Conservation (phyloP, 805 yeast species). For the Nakazawaea pomicola region DNA sequence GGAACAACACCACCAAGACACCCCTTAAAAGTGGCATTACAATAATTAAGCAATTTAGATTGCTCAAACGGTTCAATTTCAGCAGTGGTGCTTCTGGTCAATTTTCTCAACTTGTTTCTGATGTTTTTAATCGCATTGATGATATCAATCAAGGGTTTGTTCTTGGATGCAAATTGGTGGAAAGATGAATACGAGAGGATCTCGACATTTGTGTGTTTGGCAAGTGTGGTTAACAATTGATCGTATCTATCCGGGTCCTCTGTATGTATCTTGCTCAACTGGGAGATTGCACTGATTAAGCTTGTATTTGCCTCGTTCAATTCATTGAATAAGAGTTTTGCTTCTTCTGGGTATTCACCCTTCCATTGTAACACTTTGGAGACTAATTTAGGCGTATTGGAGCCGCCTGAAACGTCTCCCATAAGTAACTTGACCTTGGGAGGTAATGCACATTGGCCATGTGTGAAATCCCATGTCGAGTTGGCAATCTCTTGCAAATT, state of each 20-base stretch:
- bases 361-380: conserved; percentile 72
- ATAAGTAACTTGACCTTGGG: conserved; percentile 63
- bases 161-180: conserved; percentile 2
- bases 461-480: conserved; percentile 58
- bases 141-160: conserved; percentile 27
- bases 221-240: conserved; percentile 18
- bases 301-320: conserved; percentile 56
- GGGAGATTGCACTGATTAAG: conserved; percentile 44
- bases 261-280: conserved; percentile 30
- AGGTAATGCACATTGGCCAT: conserved; percentile 59
- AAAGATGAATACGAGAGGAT: conserved; percentile 7
- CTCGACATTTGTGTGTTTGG: conserved; percentile 14
- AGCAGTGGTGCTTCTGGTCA: conserved; percentile 69
- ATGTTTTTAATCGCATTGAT: conserved; percentile 41
- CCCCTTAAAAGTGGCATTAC: conserved; percentile 51
- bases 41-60: conserved; percentile 59
- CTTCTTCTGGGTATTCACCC: conserved; percentile 40
- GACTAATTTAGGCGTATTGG: conserved; percentile 91
- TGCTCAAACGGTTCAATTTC: conserved; percentile 86
- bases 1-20: conserved; percentile 96
- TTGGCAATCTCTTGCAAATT: conserved; percentile 31
- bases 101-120: conserved; percentile 49
- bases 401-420: conserved; percentile 94
- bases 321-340: conserved; percentile 45
- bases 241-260: conserved; percentile 32